These are phyloP conservation scores for Puya raimondii DNA, from an alignment of 176 grass and related monocot species.

Conservation along the genomic window DNA sequence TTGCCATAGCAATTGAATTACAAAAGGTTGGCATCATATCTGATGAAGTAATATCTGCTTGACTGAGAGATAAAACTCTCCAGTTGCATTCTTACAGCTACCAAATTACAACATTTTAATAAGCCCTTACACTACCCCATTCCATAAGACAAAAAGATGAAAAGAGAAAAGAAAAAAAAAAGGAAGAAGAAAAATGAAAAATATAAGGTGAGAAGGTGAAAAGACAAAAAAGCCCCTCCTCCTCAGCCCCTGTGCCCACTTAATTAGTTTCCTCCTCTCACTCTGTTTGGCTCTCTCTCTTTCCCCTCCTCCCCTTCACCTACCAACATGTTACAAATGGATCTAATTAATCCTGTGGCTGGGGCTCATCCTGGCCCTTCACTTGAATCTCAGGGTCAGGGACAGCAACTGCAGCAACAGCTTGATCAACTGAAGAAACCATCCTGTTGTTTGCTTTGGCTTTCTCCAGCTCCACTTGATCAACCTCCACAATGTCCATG, in stretches of 20 bases:
- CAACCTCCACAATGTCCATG: slow-evolving; percentile 57
- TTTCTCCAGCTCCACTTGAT: slow-evolving; percentile 72
- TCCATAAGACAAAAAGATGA: slow-evolving; percentile 8
- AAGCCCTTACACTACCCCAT: not conserved
- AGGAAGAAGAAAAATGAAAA: slow-evolving; percentile 8
- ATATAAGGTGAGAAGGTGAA: slow-evolving; percentile 16
- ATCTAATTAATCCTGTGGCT: not conserved
- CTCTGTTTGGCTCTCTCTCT: slow-evolving; percentile 21
- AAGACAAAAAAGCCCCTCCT: slow-evolving; percentile 14
- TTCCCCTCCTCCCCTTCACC: slow-evolving; percentile 20
- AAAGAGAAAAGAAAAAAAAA: slow-evolving; percentile 7
- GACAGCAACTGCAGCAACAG: slow-evolving; percentile 23
- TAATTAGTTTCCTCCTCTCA: not conserved
- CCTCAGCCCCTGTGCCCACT: too few relatives aligned
- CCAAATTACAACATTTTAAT: not conserved
- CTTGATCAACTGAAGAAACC: slow-evolving; percentile 14
- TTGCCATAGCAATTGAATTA: too few relatives aligned
- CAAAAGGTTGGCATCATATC: not conserved
- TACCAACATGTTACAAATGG: not conserved
- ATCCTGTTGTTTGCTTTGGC: slow-evolving; percentile 48
- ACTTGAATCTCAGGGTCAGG: slow-evolving; percentile 33
- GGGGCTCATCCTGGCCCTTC: slow-evolving; percentile 37
- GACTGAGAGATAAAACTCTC: slow-evolving; percentile 1
- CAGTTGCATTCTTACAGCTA: slow-evolving; percentile 5
- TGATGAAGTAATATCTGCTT: not conserved